Base-by-base conservation (phyloP, 2,329 filamentous ascomycete species). In the Amphichorda felina region DNA sequence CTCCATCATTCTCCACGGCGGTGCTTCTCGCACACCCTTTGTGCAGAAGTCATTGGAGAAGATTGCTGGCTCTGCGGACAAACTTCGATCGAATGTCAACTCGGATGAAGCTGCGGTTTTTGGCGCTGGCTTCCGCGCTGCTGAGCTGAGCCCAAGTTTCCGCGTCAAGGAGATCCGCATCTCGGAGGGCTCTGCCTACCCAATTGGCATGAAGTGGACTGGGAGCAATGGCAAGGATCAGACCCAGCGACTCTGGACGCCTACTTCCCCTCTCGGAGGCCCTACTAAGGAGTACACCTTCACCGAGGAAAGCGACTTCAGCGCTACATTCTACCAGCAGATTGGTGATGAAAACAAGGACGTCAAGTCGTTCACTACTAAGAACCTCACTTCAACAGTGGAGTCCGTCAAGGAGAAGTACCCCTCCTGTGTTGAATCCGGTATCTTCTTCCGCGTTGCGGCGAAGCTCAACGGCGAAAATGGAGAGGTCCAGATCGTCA, bases 81-180 rank as follows among this genome's bases (percentile, higher is more conserved):
- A 94, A 66, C 69, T 98, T 40, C 81, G 87, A 44, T 82, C 80
- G 51, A 98, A 93, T 49, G 91, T 98, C 53, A 98, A 98, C 62
- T 83, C 89, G 9, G 91, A 98, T 50, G 91, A 98, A 61, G 82
- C 91, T 17, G 91, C 91, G 34, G 91, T 94, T 8, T 94, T 96
- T 56, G 91, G 91, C 48, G 89, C 91, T 37, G 88, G 82, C 19
- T 96, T 98, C 70, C 85, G 88, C 53, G 91, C 85, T 34, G 91
- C 91, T 35, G 78, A 85, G 47, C 70, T 98, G 39, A 95, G 86
- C 60, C 87, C 89, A 28, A 89, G 83, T 55, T 98, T 98, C 76
- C 81, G 87, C 41, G 91, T 98, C 53, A 98, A 96, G 70, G 91
- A 96, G 53, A 98, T 98, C 45, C 73, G 83, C 40, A 75, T 83